A percentile compares a stretch with the other conserved stretches of the same genome.
Evolutionary conservation across 192 early-diverging fungal genomes (phyloP).

Genomic region (Geosiphon pyriformis): DNA sequence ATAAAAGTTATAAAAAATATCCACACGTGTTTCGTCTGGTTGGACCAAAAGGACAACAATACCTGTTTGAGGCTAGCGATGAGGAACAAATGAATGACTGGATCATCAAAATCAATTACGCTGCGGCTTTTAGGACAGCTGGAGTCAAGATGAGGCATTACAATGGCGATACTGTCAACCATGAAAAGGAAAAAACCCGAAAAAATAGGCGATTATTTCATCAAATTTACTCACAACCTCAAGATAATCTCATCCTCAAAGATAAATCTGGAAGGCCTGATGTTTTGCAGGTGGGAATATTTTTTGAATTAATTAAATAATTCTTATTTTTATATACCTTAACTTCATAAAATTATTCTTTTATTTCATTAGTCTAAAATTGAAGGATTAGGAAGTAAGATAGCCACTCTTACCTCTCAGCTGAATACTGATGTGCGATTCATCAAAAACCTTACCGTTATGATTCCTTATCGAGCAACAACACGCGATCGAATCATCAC

Average conservation of each 20-base stretch:
- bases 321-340: background rate
- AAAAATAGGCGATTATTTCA: conserved; percentile 7
- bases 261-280: conserved; percentile 11
- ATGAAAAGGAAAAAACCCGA: background rate
- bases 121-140: conserved; percentile 64
- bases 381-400: conserved; percentile 14
- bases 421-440: conserved; percentile 55
- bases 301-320: background rate
- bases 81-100: conserved; percentile 73
- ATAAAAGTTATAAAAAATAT: conserved; percentile 68
- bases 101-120: conserved; percentile 78
- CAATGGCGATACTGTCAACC: background rate
- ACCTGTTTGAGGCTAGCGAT: conserved; percentile 60
- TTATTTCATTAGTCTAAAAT: conserved; percentile 10
- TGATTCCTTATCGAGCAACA: conserved; percentile 57
- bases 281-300: background rate
- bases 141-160: conserved; percentile 34
- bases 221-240: conserved; percentile 17
- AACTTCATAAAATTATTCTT: background rate
- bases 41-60: conserved; percentile 65
- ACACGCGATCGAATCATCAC: conserved; percentile 58
- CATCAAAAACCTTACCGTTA: conserved; percentile 57
- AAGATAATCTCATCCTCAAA: conserved; percentile 8
- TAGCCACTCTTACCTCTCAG: conserved; percentile 17
- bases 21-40: conserved; percentile 73